Conservation (phyloP, 176 grass and related monocot genomes). For the Oryza brachyantha region DNA sequence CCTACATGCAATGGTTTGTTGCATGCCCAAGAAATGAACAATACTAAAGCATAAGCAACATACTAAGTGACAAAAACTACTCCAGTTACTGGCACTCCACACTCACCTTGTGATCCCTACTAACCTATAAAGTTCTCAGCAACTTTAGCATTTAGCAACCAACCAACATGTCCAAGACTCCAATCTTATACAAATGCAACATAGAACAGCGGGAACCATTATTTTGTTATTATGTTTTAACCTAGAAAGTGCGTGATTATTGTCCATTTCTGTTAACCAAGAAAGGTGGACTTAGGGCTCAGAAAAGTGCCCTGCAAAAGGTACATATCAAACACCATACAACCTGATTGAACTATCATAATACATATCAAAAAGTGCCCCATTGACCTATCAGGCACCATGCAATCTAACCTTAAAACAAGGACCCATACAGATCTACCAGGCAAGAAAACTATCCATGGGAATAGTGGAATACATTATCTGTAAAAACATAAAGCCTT, state of each 20-base stretch:
- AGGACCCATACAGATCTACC: background rate
- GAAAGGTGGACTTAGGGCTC: background rate
- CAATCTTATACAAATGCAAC: conserved; percentile 5
- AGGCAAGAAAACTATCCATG: background rate
- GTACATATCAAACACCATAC: background rate
- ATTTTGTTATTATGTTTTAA: conserved; percentile 4
- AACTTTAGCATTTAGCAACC: background rate
- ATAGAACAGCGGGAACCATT: background rate
- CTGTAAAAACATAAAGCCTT: background rate
- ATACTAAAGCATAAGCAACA: background rate
- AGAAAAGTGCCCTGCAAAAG: background rate
- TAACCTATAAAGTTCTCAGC: background rate
- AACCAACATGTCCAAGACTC: background rate
- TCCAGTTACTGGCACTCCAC: background rate
- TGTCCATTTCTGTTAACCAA: conserved; percentile 6
- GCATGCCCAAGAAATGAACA: background rate
- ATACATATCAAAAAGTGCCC: background rate
- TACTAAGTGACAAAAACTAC: conserved; percentile 21
- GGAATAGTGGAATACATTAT: background rate
- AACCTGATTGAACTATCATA: background rate
- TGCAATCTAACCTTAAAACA: background rate
- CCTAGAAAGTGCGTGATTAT: conserved; percentile 8
- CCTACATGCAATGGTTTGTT: background rate
- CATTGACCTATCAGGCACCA: background rate
- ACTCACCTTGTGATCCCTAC: background rate